These are phyloP conservation scores for Backusella mclennaniae DNA, from an alignment of 192 early-diverging fungal species.

Conservation along the genomic window DNA sequence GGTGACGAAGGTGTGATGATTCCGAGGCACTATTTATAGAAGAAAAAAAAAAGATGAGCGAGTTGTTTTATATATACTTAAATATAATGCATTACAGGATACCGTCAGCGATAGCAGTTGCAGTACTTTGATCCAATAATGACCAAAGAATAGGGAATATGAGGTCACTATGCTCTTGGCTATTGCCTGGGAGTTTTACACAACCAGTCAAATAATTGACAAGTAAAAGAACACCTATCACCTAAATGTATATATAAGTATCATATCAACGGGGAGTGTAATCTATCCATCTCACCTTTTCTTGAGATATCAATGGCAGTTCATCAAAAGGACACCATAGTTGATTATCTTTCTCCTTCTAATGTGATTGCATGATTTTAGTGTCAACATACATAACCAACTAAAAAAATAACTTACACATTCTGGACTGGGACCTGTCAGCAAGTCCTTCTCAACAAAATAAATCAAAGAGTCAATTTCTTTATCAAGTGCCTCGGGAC, in stretches of 20 bases:
- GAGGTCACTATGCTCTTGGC: not conserved
- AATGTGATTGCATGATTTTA: not conserved
- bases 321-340: conserved; percentile 23
- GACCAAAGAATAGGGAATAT: conserved; percentile 22
- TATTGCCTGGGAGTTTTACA: not conserved
- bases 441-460: not conserved
- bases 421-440: not conserved
- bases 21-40: conserved; percentile 36
- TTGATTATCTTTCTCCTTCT: conserved; percentile 5
- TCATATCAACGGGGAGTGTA: not conserved
- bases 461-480: not conserved
- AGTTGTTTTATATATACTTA: too few species aligned
- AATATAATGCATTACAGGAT: not conserved
- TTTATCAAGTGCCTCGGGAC: not conserved
- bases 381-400: not conserved
- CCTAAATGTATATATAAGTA: not conserved
- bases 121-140: conserved; percentile 3
- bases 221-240: conserved; percentile 11
- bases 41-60: not conserved
- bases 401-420: not conserved
- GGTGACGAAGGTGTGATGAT: conserved; percentile 66
- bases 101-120: conserved; percentile 1
- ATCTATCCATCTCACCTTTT: conserved; percentile 9
- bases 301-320: conserved; percentile 1
- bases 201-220: conserved; percentile 17